Base-by-base conservation (phyloP, 805 yeast genomes). In the Myxozyma udenii region DNA sequence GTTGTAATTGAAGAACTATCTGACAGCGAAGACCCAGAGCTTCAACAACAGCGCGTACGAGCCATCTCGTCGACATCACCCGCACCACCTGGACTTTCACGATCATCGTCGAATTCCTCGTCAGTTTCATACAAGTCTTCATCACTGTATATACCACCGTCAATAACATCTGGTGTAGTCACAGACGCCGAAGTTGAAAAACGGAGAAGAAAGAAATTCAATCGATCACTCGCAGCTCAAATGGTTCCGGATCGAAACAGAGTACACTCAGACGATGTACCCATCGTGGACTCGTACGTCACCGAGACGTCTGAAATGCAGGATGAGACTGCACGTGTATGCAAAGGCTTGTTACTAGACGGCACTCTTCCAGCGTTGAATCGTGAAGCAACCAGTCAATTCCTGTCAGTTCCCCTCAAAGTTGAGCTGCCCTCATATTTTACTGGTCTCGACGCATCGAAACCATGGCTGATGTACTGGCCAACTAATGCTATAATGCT, bases 381-480 rank as follows among this genome's bases (percentile, higher is more conserved):
- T 3, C 48, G 52, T 28, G 21, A 41, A 4, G 46, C 36, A 23
- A 51, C 51, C 33, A 28, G 25, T 11, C 26, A 19, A 18, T 55
- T 44, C 19, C 35, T 55, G n/a, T 23, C 16, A 18, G 26, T 35
- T 11, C 51, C 51, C 25, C 21, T 48, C 23, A 19, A 19, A 11
- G 21, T 6, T 23, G 14, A 75, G 16, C 71, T 85, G 24, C 85
- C 89, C 0, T 57, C 69, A 1, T 70, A 66, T 6, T 84, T 77
- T 65, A 64, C 67, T 2, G 76, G 76, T 0, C 72, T 87, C 42
- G 97, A 91, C 67, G 93, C 97, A 0, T 85, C 93, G n/a, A 89
- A 84, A 54, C 82, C 95, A 0, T 93, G 98, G 98, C 70, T 91
- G 63, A 52, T 86, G 1, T 91, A 85, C 65, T 93, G 98, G 98